Conservation (phyloP, 1,139 yeast genomes). For the Hansenula sp. region DNA sequence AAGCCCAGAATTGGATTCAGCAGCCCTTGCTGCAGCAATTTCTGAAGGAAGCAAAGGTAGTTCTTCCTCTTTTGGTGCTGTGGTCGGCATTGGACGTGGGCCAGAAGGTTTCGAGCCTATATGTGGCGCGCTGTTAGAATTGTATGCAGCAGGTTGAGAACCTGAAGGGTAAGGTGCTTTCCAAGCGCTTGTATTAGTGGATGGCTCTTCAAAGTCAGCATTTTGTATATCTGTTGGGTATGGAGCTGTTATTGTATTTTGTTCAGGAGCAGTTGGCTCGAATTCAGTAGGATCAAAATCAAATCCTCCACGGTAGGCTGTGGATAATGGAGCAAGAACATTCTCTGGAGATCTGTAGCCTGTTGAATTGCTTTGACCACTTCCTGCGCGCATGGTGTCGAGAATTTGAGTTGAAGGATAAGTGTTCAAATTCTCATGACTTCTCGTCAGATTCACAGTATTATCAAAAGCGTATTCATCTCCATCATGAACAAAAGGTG, state of each 20-base stretch:
- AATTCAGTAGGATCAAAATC: slow-evolving; percentile 6
- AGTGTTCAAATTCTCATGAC: slow-evolving; percentile 14
- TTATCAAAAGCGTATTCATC: slow-evolving; percentile 25
- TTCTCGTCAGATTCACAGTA: slow-evolving; percentile 11
- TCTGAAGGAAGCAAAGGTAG: background rate
- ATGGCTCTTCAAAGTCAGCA: slow-evolving; percentile 1
- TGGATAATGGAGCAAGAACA: slow-evolving; percentile 13
- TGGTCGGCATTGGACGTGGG: slow-evolving; percentile 2
- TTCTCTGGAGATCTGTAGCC: slow-evolving; percentile 11
- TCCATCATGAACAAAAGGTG: slow-evolving; percentile 23
- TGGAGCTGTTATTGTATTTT: slow-evolving; percentile 5
- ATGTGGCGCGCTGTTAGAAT: background rate
- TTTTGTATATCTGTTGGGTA: slow-evolving; percentile 15
- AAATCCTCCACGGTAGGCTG: slow-evolving; percentile 15
- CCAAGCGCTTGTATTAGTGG: slow-evolving; percentile 3
- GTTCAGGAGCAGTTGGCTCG: slow-evolving; percentile 1
- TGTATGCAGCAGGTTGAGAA: background rate
- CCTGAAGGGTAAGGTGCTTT: background rate
- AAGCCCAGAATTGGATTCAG: background rate
- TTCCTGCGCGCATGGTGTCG: slow-evolving; percentile 15
- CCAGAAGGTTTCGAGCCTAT: slow-evolving; percentile 2
- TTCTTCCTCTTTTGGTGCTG: background rate
- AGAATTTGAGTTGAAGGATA: slow-evolving; percentile 14
- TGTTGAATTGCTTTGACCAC: slow-evolving; percentile 8
- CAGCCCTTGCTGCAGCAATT: background rate